A percentile compares a stretch with the other conserved stretches of the same genome.
Evolutionary conservation across 2,329 filamentous ascomycete genomes (phyloP).

Genomic region (Talaromyces sp.): DNA sequence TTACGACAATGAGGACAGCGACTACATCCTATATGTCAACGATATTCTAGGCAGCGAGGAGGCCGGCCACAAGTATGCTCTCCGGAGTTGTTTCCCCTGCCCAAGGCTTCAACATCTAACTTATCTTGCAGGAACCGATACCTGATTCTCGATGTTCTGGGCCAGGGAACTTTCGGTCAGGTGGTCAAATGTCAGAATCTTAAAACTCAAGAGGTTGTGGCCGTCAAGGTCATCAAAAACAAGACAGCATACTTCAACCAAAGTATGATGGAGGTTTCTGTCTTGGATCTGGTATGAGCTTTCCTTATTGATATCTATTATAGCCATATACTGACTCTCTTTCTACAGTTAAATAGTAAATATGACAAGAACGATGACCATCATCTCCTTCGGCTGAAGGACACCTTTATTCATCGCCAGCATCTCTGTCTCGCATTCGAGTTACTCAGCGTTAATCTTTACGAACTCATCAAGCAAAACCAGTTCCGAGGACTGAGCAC

Average conservation of each 20-base stretch:
- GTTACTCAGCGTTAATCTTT: slow-evolving; percentile 92
- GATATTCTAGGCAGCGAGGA: slow-evolving; percentile 98
- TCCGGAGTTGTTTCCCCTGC: not conserved
- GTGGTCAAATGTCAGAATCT: slow-evolving; percentile 99
- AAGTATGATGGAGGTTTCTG: slow-evolving; percentile 99
- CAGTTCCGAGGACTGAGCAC: slow-evolving; percentile 97
- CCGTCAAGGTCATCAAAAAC: slow-evolving; percentile 99
- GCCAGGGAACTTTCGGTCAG: slow-evolving; percentile 96
- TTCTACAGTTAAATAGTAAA: slow-evolving; percentile 84
- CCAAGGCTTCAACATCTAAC: slow-evolving; percentile 13
- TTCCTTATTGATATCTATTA: not conserved
- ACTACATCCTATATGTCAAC: slow-evolving; percentile 99
- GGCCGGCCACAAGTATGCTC: slow-evolving; percentile 85
- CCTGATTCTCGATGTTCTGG: slow-evolving; percentile 92
- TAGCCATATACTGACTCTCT: not conserved
- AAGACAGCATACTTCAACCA: slow-evolving; percentile 99
- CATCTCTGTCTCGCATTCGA: slow-evolving; percentile 97
- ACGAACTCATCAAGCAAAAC: slow-evolving; percentile 99
- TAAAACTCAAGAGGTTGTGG: slow-evolving; percentile 97
- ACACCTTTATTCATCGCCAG: slow-evolving; percentile 97
- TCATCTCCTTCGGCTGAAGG: slow-evolving; percentile 88
- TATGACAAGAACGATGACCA: slow-evolving; percentile 99
- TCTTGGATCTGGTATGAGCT: slow-evolving; percentile 78
- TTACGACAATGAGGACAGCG: slow-evolving; percentile 98
- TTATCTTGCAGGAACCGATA: slow-evolving; percentile 74